Percentiles rank a stretch among this genome's conserved stretches.
phyloP scores from a whole-genome alignment of 306 rosid genomes.

The Malus sieversii region DNA sequence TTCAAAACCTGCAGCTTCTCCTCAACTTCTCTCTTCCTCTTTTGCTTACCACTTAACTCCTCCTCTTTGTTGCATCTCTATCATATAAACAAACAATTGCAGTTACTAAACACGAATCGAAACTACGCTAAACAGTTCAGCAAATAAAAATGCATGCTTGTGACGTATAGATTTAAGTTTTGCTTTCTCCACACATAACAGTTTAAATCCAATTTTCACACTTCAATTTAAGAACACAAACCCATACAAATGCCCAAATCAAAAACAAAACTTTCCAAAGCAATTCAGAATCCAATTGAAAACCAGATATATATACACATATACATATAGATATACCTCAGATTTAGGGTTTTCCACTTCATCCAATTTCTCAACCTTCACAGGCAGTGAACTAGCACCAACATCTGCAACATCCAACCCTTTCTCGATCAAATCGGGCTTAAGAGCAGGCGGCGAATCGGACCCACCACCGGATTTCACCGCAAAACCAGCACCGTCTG shows the following conservation, averaged over 20 bases:
- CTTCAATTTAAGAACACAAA: not conserved
- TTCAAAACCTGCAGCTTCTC: constrained; percentile 68
- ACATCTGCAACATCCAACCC: constrained; percentile 29
- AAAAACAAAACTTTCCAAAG: not conserved
- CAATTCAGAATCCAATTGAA: not conserved
- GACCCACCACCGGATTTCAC: constrained; percentile 24
- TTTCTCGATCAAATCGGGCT: constrained; percentile 18
- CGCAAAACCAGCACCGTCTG: constrained; percentile 21
- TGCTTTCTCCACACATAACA: not conserved
- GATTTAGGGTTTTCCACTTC: constrained; percentile 29
- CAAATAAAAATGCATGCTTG: not conserved
- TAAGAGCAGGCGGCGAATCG: constrained; percentile 20
- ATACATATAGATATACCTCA: constrained; percentile 22
- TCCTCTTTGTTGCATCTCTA: constrained; percentile 42
- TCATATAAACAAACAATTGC: constrained; percentile 3
- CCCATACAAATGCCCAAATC: not conserved
- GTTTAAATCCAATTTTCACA: not conserved
- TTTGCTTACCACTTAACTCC: constrained; percentile 32
- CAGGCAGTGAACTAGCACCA: constrained; percentile 10
- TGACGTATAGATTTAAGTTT: not conserved
- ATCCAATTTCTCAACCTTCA: constrained; percentile 20
- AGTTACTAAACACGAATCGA: not conserved
- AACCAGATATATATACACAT: not conserved
- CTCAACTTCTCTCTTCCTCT: constrained; percentile 73
- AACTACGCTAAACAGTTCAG: not conserved